Conservation (phyloP, 2,329 filamentous ascomycete species). For the Colletotrichum eremochloae region DNA sequence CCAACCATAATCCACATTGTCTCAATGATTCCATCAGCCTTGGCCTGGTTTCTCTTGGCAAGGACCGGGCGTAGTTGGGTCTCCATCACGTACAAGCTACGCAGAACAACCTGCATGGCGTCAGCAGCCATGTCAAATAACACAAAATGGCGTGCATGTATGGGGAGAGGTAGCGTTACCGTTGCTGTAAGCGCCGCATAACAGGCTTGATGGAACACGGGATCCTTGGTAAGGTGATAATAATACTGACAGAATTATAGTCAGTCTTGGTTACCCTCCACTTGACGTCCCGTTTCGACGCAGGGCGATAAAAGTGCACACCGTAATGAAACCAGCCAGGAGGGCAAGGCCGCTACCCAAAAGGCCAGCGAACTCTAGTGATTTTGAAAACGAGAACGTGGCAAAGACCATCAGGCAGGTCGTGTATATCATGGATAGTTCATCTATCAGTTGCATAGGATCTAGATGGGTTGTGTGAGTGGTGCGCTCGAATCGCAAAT, state of each 20-base stretch:
- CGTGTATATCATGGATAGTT: conserved; percentile 72
- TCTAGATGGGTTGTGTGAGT: conserved; percentile 52
- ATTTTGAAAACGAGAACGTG: conserved; percentile 78
- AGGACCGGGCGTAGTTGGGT: conserved; percentile 60
- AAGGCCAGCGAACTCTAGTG: conserved; percentile 61
- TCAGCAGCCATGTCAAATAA: background rate
- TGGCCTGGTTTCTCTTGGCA: conserved; percentile 60
- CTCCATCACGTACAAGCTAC: conserved; percentile 83
- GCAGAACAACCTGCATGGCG: conserved; percentile 67
- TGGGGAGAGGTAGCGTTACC: background rate
- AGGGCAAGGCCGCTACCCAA: conserved; percentile 70
- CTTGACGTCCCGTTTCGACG: background rate
- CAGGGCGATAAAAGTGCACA: conserved; percentile 57
- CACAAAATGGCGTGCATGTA: background rate
- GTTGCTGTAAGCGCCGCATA: conserved; percentile 80
- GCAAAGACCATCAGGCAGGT: conserved; percentile 71
- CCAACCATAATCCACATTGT: conserved; percentile 84
- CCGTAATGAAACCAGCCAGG: conserved; percentile 78
- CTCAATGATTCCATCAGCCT: conserved; percentile 61
- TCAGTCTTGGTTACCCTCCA: conserved; percentile 9
- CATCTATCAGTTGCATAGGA: conserved; percentile 71
- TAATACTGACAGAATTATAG: conserved; percentile 46
- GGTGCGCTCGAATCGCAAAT: background rate
- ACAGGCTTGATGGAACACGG: conserved; percentile 84
- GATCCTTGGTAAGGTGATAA: conserved; percentile 87